Evolutionary conservation across 2,329 filamentous ascomycete genomes (phyloP).

Genomic region (Pestalotiopsis sp.): DNA sequence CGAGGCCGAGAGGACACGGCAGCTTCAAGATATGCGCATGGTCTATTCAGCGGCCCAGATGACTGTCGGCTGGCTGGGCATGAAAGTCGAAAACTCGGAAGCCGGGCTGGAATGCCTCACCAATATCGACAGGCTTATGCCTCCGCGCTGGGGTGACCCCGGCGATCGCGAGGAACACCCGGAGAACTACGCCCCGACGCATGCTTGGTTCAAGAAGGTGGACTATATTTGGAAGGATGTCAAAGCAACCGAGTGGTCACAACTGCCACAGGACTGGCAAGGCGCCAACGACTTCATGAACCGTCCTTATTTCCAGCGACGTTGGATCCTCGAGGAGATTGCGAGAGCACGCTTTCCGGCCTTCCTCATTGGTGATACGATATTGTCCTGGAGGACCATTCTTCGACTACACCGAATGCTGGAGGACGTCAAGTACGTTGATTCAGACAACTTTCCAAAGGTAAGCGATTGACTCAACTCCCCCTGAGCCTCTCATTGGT

Average conservation of each 20-base stretch:
- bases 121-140: conserved; percentile 34
- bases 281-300: conserved; percentile 28
- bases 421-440: conserved; percentile 33
- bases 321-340: conserved; percentile 40
- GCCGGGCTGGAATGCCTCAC: conserved; percentile 27
- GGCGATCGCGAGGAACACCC: conserved; percentile 35
- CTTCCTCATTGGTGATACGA: conserved; percentile 36
- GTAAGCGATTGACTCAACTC: background rate
- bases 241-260: background rate
- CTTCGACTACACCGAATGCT: conserved; percentile 36
- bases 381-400: conserved; percentile 38
- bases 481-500: background rate
- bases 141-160: conserved; percentile 34
- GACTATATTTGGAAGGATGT: background rate
- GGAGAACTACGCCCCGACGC: conserved; percentile 34
- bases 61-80: conserved; percentile 15
- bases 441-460: background rate
- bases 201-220: conserved; percentile 30
- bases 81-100: conserved; percentile 21
- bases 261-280: conserved; percentile 17
- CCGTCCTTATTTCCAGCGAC: conserved; percentile 36
- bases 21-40: conserved; percentile 5
- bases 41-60: conserved; percentile 11
- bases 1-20: conserved; percentile 5
- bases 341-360: conserved; percentile 31